phyloP scores from a whole-genome alignment of 176 grass and related monocot species.

The Juncus effusus region DNA sequence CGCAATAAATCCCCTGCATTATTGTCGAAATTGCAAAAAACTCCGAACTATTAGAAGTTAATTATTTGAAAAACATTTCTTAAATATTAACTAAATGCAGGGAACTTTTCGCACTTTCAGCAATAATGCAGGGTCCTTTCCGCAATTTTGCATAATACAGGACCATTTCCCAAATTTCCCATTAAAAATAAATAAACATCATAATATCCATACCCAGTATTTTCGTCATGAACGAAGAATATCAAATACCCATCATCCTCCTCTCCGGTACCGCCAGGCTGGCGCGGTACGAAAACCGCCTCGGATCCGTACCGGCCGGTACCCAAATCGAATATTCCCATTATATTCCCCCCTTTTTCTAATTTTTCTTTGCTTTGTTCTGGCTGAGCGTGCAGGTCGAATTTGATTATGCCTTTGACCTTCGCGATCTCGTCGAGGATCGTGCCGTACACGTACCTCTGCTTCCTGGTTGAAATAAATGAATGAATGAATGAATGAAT shows the following conservation, averaged over 20 bases:
- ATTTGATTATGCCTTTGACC: slow-evolving; percentile 73
- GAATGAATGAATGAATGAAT: background rate
- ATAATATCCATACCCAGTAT: slow-evolving; percentile 51
- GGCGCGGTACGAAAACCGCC: slow-evolving; percentile 78
- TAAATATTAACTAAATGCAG: background rate
- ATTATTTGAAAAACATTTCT: background rate
- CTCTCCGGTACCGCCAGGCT: slow-evolving; percentile 50
- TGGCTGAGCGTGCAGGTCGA: slow-evolving; percentile 68
- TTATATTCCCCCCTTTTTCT: slow-evolving; percentile 74
- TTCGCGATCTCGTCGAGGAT: slow-evolving; percentile 62
- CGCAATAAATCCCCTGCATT: too few species aligned
- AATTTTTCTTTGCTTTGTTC: slow-evolving; percentile 54
- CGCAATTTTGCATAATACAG: too few species aligned
- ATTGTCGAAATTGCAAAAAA: too few species aligned
- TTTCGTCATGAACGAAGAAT: slow-evolving; percentile 85
- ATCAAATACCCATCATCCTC: slow-evolving; percentile 92
- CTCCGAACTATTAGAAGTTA: background rate
- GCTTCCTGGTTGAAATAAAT: slow-evolving; percentile 47
- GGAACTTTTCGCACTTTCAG: background rate
- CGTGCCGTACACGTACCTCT: slow-evolving; percentile 61
- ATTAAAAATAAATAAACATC: too few species aligned
- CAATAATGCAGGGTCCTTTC: background rate
- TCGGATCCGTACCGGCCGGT: slow-evolving; percentile 70
- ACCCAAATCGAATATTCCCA: slow-evolving; percentile 68
- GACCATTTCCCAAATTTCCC: too few species aligned